A percentile compares a stretch with the other conserved stretches of the same genome.
Conservation (phyloP, 345 rosid species). For the Erodium maritimum region DNA sequence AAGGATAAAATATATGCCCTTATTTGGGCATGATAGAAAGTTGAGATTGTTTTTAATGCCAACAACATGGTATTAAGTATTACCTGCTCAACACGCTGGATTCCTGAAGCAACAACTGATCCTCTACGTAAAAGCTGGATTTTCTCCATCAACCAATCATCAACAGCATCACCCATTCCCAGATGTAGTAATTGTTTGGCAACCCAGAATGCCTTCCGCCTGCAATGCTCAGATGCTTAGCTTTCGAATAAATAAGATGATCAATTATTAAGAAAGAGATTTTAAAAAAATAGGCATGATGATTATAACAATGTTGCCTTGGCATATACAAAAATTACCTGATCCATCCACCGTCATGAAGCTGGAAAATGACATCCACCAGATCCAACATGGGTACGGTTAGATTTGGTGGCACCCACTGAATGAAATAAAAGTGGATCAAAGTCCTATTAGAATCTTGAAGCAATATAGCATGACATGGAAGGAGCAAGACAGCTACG, state of each 20-base stretch:
- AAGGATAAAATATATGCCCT: background rate
- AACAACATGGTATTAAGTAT: slow-evolving; percentile 2
- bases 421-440: slow-evolving; percentile 19
- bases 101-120: slow-evolving; percentile 76
- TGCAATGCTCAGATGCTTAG: slow-evolving; percentile 14
- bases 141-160: slow-evolving; percentile 96
- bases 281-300: background rate
- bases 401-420: slow-evolving; percentile 99
- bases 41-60: background rate
- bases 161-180: slow-evolving; percentile 99
- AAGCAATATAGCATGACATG: background rate
- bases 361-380: slow-evolving; percentile 87
- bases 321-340: slow-evolving; percentile 32
- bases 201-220: slow-evolving; percentile 98
- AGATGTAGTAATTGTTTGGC: slow-evolving; percentile 93
- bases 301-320: background rate
- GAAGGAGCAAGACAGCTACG: too few relatives aligned
- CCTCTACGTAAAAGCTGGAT: slow-evolving; percentile 78
- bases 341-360: slow-evolving; percentile 99
- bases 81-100: slow-evolving; percentile 87
- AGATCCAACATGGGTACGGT: slow-evolving; percentile 70
- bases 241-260: slow-evolving; percentile 10
- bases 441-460: slow-evolving; percentile 2
- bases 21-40: background rate
- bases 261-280: slow-evolving; percentile 2